These are phyloP conservation scores for Talaromyces thailandensis DNA, from an alignment of 495 filamentous ascomycete species.

Conservation along the genomic window DNA sequence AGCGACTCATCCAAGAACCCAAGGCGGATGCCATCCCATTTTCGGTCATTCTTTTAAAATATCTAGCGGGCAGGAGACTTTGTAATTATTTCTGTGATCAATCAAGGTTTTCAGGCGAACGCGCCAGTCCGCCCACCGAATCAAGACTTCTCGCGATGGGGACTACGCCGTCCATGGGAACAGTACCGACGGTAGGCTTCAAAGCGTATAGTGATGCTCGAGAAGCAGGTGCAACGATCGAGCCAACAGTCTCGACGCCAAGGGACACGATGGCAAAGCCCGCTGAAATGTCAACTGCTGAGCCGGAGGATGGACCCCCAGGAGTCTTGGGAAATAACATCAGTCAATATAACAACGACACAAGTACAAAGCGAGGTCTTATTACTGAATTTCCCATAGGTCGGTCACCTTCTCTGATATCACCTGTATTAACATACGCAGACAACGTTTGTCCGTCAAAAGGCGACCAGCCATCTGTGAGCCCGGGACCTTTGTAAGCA, in stretches of 20 bases:
- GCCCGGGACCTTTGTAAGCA: not conserved
- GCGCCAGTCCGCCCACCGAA: constrained; percentile 25
- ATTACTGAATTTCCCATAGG: constrained; percentile 16
- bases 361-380: not conserved
- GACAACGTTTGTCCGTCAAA: constrained; percentile 31
- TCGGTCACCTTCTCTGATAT: constrained; percentile 11
- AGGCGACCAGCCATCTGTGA: constrained; percentile 33
- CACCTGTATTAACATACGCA: constrained; percentile 26
- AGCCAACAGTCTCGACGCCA: constrained; percentile 36
- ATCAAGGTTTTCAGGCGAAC: constrained; percentile 16
- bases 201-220: constrained; percentile 29
- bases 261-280: constrained; percentile 30
- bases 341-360: not conserved
- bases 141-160: constrained; percentile 13
- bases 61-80: not conserved
- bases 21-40: not conserved
- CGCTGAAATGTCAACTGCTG: constrained; percentile 29
- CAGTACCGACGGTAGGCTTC: constrained; percentile 16
- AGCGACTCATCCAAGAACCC: not conserved
- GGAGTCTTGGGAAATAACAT: constrained; percentile 8
- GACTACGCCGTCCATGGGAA: constrained; percentile 12
- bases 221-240: constrained; percentile 26
- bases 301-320: constrained; percentile 38
- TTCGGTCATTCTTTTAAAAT: not conserved
- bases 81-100: not conserved